Percentiles rank a stretch among this genome's conserved stretches.
Conservation (phyloP, 192 early-diverging fungal species). For the Podila minutissima region DNA sequence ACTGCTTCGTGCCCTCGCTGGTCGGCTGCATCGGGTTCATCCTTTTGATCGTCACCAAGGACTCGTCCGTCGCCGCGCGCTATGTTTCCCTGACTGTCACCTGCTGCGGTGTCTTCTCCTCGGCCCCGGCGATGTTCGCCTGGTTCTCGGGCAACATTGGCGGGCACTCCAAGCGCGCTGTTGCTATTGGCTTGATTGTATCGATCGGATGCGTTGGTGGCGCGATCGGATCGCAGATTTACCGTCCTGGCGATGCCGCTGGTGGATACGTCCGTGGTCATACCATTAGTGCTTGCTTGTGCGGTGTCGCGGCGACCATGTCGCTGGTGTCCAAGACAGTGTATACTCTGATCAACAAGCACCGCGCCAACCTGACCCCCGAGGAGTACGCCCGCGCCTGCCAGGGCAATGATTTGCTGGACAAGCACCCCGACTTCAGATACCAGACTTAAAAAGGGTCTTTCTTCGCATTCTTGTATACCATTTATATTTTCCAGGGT, state of each 20-base stretch:
- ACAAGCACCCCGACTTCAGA: constrained; percentile 5
- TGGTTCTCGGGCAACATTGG: constrained; percentile 65
- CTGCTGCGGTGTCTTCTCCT: constrained; percentile 10
- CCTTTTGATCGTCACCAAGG: constrained; percentile 40
- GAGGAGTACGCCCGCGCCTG: constrained; percentile 3
- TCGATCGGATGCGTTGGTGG: constrained; percentile 73
- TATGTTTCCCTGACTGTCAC: constrained; percentile 28
- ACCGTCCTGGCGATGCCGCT: constrained; percentile 66
- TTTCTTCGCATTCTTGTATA: no score
- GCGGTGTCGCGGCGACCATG: constrained; percentile 55
- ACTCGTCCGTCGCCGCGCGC: constrained; percentile 25
- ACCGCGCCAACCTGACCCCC: neutral
- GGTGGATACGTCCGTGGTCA: constrained; percentile 57
- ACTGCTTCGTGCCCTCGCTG: constrained; percentile 38
- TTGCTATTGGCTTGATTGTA: constrained; percentile 67
- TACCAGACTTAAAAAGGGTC: constrained; percentile 5
- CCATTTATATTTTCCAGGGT: no score
- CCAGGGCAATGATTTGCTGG: neutral
- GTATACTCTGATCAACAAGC: constrained; percentile 57
- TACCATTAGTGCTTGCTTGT: constrained; percentile 46
- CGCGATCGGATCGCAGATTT: constrained; percentile 72
- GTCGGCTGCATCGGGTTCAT: constrained; percentile 52
- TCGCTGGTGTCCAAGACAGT: constrained; percentile 53
- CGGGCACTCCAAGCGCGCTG: constrained; percentile 72
- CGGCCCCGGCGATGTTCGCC: constrained; percentile 20